These are phyloP conservation scores for Paraconiothyrium brasiliense DNA, from an alignment of 2,329 filamentous ascomycete genomes.

Conservation along the genomic window DNA sequence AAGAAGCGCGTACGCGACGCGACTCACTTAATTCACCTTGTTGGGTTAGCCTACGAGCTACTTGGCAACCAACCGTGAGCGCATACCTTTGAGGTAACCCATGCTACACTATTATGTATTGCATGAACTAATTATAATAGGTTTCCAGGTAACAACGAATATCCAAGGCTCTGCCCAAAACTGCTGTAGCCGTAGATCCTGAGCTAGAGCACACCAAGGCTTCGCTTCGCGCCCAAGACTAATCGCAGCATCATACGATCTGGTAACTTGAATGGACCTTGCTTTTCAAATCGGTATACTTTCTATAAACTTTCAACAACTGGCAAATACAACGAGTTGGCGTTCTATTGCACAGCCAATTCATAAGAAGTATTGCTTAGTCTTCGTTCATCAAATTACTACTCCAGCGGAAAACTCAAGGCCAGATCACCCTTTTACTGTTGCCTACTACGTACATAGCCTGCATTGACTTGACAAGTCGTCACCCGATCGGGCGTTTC, in stretches of 20 bases:
- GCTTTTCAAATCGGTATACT: no score
- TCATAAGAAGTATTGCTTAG: not conserved
- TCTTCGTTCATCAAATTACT: conserved; percentile 15
- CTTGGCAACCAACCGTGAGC: not conserved
- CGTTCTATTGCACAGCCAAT: not conserved
- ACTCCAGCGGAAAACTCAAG: conserved; percentile 11
- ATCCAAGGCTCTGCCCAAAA: no score
- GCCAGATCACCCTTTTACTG: conserved; percentile 6
- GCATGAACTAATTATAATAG: no score
- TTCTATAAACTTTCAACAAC: not conserved
- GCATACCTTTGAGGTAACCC: not conserved
- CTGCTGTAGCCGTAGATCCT: no score
- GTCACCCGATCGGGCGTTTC: conserved; percentile 3
- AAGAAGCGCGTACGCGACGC: conserved; percentile 16
- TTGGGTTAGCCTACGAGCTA: conserved; percentile 7
- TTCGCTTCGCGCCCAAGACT: no score
- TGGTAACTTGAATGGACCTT: no score
- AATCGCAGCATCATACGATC: no score
- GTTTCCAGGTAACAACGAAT: no score
- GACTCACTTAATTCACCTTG: conserved; percentile 12
- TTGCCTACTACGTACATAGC: conserved; percentile 4
- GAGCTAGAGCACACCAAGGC: no score
- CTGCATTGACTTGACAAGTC: not conserved
- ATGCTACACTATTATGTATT: no score
- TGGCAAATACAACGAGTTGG: not conserved